These are phyloP conservation scores for Plasmodium chabaudi DNA, from an alignment of 169 alveolate genomes.

Conservation along the genomic window DNA sequence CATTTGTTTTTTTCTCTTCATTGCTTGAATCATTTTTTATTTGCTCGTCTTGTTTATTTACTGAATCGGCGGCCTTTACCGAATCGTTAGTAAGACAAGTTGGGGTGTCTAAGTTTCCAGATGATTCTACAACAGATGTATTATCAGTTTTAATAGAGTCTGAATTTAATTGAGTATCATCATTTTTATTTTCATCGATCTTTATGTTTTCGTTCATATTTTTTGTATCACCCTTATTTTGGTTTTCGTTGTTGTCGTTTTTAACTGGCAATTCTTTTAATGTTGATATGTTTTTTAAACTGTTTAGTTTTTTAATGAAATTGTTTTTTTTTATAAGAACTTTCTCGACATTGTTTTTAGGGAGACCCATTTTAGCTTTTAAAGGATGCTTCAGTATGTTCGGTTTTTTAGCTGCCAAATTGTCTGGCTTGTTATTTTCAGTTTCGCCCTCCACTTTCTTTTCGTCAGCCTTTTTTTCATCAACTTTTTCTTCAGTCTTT, in stretches of 20 bases:
- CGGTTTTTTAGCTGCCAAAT: background rate
- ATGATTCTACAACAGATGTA: too few relatives aligned
- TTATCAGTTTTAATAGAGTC: too few relatives aligned
- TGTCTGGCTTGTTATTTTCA: background rate
- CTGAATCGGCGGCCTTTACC: background rate
- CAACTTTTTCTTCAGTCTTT: background rate
- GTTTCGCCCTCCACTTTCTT: background rate
- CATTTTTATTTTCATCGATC: background rate
- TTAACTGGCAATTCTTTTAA: slow-evolving; percentile 23
- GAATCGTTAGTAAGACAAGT: background rate
- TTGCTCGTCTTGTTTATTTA: background rate
- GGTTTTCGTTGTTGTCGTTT: background rate
- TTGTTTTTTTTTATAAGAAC: background rate
- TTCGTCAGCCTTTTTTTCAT: background rate
- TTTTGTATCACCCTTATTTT: background rate
- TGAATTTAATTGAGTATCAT: background rate
- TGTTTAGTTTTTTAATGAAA: slow-evolving; percentile 19
- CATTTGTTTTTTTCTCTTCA: background rate
- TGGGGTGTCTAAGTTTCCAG: background rate
- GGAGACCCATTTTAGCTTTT: background rate
- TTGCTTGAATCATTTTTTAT: background rate
- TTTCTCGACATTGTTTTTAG: background rate
- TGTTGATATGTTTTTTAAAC: slow-evolving; percentile 9
- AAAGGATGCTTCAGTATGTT: background rate
- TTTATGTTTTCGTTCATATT: background rate